These are phyloP conservation scores for Fusarium armeniacum DNA, from an alignment of 2,329 filamentous ascomycete genomes.

Conservation along the genomic window DNA sequence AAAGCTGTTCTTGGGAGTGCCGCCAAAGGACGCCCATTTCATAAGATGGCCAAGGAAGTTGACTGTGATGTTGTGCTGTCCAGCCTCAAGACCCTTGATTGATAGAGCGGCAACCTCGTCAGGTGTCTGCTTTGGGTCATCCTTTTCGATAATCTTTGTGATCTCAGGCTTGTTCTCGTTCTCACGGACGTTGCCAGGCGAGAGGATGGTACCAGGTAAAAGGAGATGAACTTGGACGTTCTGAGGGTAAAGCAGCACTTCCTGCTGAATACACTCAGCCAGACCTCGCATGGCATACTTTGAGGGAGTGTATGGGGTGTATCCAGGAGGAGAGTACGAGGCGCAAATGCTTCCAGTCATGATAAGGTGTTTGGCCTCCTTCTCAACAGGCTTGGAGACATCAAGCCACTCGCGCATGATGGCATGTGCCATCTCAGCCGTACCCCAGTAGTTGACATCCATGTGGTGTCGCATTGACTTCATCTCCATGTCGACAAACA, in stretches of 20 bases:
- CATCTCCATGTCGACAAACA: slow-evolving; percentile 82
- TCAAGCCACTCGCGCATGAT: slow-evolving; percentile 81
- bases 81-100: slow-evolving; percentile 82
- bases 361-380: slow-evolving; percentile 80
- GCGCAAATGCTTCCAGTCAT: slow-evolving; percentile 85
- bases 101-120: slow-evolving; percentile 80
- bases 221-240: slow-evolving; percentile 85
- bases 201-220: slow-evolving; percentile 85
- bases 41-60: slow-evolving; percentile 79
- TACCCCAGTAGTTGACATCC: slow-evolving; percentile 93
- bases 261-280: slow-evolving; percentile 85
- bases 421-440: slow-evolving; percentile 87
- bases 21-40: slow-evolving; percentile 72
- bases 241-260: slow-evolving; percentile 88
- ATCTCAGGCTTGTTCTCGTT: slow-evolving; percentile 83
- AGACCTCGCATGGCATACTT: slow-evolving; percentile 89
- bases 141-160: slow-evolving; percentile 82
- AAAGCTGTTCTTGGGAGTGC: slow-evolving; percentile 69
- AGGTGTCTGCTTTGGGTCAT: slow-evolving; percentile 83
- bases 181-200: slow-evolving; percentile 81
- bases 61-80: slow-evolving; percentile 84
- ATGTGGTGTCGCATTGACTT: slow-evolving; percentile 80
- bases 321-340: slow-evolving; percentile 84
- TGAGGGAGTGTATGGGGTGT: slow-evolving; percentile 83
- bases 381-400: slow-evolving; percentile 59